Percentiles rank a stretch among this genome's conserved stretches.
phyloP scores from a whole-genome alignment of 2,329 filamentous ascomycete species.

The Colletotrichum sojae region DNA sequence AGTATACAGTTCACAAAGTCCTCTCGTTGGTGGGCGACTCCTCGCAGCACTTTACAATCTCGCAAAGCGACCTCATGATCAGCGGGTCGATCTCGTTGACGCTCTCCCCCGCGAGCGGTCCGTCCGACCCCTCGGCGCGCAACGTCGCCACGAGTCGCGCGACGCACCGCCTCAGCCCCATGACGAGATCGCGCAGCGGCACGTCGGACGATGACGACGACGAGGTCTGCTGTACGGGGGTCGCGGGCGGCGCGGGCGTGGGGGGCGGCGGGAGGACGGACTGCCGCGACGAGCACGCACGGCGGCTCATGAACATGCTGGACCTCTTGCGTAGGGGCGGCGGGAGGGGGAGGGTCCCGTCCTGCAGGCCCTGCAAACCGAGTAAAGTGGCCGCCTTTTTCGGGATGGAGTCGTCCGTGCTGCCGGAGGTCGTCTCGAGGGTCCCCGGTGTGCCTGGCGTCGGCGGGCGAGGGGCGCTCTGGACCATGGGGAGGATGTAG shows the following conservation, averaged over 20 bases:
- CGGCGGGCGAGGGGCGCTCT: conserved; percentile 15
- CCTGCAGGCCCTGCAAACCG: conserved; percentile 55
- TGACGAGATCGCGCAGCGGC: conserved; percentile 61
- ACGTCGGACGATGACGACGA: conserved; percentile 44
- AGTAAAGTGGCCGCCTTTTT: conserved; percentile 67
- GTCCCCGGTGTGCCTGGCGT: conserved; percentile 33
- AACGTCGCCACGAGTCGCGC: conserved; percentile 65
- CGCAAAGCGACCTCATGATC: conserved; percentile 58
- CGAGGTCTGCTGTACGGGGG: background rate
- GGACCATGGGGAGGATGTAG: conserved; percentile 60
- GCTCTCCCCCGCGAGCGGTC: conserved; percentile 37
- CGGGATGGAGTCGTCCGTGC: conserved; percentile 54
- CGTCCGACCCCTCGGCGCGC: conserved; percentile 32
- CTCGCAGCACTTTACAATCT: conserved; percentile 54
- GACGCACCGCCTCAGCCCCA: conserved; percentile 66
- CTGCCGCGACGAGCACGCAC: conserved; percentile 30
- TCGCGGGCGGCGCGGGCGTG: background rate
- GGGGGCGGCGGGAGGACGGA: conserved; percentile 14
- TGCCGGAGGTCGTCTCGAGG: conserved; percentile 26
- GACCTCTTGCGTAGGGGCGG: conserved; percentile 43
- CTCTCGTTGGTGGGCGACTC: conserved; percentile 29
- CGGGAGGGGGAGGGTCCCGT: conserved; percentile 37
- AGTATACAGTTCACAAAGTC: background rate
- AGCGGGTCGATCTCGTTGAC: conserved; percentile 52
- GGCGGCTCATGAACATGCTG: conserved; percentile 33